Evolutionary conservation across 148 eudicot species (phyloP).

Genomic region (Rhododendron mucronatum): DNA sequence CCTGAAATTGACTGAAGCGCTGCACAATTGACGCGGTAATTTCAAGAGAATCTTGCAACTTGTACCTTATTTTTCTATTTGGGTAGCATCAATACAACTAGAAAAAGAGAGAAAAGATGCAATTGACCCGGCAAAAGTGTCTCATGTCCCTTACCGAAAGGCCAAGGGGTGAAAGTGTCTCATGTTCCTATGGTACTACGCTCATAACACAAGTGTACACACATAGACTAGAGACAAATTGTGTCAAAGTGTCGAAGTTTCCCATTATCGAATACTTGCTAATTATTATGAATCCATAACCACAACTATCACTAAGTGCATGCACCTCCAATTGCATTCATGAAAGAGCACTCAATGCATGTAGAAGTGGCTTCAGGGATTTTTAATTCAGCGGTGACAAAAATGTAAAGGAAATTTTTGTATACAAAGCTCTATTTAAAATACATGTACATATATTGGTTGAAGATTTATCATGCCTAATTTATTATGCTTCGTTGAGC

Average conservation of each 20-base stretch:
- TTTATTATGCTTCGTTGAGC: neutral
- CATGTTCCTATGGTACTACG: neutral
- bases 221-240: neutral
- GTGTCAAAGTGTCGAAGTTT: neutral
- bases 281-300: neutral
- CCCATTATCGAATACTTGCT: no score
- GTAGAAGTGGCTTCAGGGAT: no score
- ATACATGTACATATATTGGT: neutral
- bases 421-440: neutral
- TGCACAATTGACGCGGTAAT: neutral
- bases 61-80: neutral
- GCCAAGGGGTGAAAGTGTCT: neutral
- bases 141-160: neutral
- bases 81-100: neutral
- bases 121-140: neutral
- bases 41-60: neutral
- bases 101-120: neutral
- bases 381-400: no score
- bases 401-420: no score
- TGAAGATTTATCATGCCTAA: neutral
- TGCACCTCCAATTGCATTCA: neutral
- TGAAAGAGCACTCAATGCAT: no score
- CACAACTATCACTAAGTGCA: neutral
- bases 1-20: neutral
- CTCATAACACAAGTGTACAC: neutral